Evolutionary conservation across 345 rosid species (phyloP).

Genomic region (Arabidopsis suecica): DNA sequence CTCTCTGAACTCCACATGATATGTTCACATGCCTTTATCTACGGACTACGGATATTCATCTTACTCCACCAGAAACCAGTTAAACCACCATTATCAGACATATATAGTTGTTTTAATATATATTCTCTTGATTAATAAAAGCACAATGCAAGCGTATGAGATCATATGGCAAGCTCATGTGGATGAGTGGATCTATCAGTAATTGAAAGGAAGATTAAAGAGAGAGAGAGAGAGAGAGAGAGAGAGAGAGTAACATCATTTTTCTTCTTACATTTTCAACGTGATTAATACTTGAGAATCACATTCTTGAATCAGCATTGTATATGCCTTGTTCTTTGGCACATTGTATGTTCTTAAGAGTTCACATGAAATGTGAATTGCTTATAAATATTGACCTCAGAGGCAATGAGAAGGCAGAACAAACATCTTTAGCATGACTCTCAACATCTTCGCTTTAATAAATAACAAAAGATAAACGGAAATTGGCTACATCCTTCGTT

Average conservation of each 20-base stretch:
- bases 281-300: constrained; percentile 13
- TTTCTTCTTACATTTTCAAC: neutral
- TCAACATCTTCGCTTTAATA: constrained; percentile 7
- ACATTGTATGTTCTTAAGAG: neutral
- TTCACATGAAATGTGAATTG: neutral
- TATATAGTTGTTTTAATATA: neutral
- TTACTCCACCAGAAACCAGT: too few relatives aligned
- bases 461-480: constrained; percentile 3
- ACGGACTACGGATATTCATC: too few relatives aligned
- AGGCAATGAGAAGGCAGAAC: constrained; percentile 34
- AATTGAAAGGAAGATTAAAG: neutral
- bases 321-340: constrained; percentile 10
- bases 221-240: neutral
- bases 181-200: neutral
- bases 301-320: constrained; percentile 9
- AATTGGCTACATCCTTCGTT: constrained; percentile 31
- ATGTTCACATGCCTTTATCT: too few relatives aligned
- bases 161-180: neutral
- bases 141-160: neutral
- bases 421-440: constrained; percentile 20
- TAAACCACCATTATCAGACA: neutral
- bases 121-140: neutral
- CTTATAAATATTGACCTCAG: constrained; percentile 2
- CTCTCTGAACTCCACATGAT: constrained; percentile 7
- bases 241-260: neutral